These are phyloP conservation scores for Pseudisothecium myosuroides DNA, from an alignment of 225 moss, liverwort and hornwort species.

Conservation along the genomic window DNA sequence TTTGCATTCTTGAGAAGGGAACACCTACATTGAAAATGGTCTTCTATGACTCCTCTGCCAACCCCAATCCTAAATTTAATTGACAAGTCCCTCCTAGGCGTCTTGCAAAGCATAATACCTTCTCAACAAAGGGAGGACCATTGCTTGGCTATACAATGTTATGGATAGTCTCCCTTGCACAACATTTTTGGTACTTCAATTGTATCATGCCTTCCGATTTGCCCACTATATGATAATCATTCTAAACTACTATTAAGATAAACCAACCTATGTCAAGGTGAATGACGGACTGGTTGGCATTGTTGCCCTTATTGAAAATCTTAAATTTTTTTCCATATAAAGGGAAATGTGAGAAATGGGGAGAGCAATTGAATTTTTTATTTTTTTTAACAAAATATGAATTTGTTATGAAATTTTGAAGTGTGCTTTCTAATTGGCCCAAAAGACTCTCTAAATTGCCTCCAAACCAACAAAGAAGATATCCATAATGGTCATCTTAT, in stretches of 20 bases:
- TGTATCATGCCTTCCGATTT: background rate
- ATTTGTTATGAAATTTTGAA: background rate
- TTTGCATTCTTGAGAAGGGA: no score
- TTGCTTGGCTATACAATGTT: background rate
- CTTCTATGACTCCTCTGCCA: background rate
- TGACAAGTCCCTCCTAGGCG: background rate
- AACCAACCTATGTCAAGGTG: fast-evolving
- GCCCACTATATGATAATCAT: background rate
- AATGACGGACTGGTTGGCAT: background rate
- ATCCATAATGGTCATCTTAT: background rate
- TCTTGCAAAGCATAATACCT: no score
- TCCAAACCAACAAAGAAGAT: background rate
- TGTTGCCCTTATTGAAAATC: no score
- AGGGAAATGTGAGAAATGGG: background rate
- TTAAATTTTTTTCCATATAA: no score
- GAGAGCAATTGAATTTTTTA: background rate
- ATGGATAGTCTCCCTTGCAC: background rate
- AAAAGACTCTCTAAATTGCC: fast-evolving
- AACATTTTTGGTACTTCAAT: background rate
- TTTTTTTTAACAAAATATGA: background rate
- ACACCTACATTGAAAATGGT: no score
- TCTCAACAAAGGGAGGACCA: fast-evolving
- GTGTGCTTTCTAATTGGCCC: background rate
- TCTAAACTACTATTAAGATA: background rate
- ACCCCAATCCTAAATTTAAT: background rate